phyloP scores from a whole-genome alignment of 2,329 filamentous ascomycete genomes.

The Fusarium subglutinans region DNA sequence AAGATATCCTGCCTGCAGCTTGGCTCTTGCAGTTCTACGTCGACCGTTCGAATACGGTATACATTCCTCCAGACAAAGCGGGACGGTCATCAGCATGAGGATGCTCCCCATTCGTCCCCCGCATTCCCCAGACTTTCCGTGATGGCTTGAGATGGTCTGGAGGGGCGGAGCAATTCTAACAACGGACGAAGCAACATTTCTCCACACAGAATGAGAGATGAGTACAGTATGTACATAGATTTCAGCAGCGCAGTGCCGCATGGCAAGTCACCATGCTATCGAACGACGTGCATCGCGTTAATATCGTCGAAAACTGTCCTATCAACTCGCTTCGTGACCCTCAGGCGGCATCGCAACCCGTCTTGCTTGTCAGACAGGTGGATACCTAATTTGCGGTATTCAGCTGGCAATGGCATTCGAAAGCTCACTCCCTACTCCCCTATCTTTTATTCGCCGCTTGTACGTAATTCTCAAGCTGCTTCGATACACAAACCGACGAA shows the following conservation, averaged over 20 bases:
- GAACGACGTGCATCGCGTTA: conserved; percentile 3
- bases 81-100: conserved; percentile 8
- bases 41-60: conserved; percentile 14
- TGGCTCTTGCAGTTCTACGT: conserved; percentile 7
- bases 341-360: neutral
- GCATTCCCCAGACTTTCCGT: conserved; percentile 35
- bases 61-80: neutral
- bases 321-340: neutral
- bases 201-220: conserved; percentile 25
- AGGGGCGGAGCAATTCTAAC: conserved; percentile 12
- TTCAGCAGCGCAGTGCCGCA: neutral
- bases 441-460: conserved; percentile 16
- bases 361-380: conserved; percentile 7
- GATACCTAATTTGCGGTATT: conserved; percentile 8
- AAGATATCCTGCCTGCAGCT: conserved; percentile 17
- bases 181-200: neutral
- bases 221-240: neutral
- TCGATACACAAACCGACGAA: conserved; percentile 19
- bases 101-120: conserved; percentile 23
- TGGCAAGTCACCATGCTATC: conserved; percentile 4
- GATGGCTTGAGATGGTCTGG: conserved; percentile 6
- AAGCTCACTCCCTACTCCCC: conserved; percentile 6
- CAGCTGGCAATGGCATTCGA: conserved; percentile 24
- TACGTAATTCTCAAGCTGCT: conserved; percentile 25
- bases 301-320: neutral